Conservation (phyloP, 2,329 filamentous ascomycete genomes). For the Colletotrichum tropicicola region DNA sequence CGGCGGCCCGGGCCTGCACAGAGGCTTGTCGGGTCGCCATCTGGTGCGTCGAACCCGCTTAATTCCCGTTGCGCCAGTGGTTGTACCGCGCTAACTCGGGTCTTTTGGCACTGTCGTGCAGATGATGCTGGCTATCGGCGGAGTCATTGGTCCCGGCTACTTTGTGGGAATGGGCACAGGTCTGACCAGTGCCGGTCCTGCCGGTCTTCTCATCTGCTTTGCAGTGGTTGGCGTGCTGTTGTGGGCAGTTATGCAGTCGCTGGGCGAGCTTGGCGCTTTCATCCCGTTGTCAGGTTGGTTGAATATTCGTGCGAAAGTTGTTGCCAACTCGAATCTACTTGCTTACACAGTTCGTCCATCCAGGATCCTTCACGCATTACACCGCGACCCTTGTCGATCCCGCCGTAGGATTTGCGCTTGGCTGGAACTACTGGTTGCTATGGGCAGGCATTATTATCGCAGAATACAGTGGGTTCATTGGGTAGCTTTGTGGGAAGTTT, state of each 20-base stretch:
- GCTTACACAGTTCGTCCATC: no score
- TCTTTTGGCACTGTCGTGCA: constrained; percentile 44
- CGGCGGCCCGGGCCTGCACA: neutral
- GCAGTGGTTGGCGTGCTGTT: constrained; percentile 65
- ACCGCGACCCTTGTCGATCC: constrained; percentile 59
- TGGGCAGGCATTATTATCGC: neutral
- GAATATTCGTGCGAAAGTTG: neutral
- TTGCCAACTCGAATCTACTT: no score
- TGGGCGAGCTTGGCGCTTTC: constrained; percentile 54
- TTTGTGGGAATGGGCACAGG: constrained; percentile 71
- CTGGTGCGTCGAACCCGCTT: neutral
- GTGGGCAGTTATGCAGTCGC: constrained; percentile 65
- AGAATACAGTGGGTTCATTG: neutral
- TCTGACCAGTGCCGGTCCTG: constrained; percentile 67
- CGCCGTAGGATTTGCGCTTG: constrained; percentile 61
- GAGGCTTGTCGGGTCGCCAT: neutral
- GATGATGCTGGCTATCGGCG: constrained; percentile 73
- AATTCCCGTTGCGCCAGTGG: neutral
- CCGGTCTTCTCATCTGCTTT: constrained; percentile 66
- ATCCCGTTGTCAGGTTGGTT: neutral
- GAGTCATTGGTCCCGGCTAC: constrained; percentile 68
- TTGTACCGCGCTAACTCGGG: constrained; percentile 4
- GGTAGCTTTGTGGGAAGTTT: neutral
- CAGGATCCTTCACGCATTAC: constrained; percentile 6
- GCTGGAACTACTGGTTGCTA: constrained; percentile 69